Percentiles rank a stretch among this genome's conserved stretches.
Conservation (phyloP, 2,329 filamentous ascomycete species). For the Diaporthe vexans region DNA sequence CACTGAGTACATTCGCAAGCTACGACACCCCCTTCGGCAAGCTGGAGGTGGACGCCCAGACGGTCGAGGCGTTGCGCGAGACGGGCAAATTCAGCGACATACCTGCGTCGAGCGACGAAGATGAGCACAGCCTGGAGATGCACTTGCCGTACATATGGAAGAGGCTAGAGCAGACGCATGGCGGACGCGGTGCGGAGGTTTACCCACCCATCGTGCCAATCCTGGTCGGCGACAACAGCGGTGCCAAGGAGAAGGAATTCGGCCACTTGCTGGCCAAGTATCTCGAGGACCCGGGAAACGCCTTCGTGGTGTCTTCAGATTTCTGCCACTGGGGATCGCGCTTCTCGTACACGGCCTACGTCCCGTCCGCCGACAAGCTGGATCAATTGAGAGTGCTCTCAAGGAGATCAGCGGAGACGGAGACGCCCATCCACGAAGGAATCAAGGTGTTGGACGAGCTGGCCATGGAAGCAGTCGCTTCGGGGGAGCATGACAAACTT, state of each 20-base stretch:
- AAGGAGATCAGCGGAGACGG: constrained; percentile 50
- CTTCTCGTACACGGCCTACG: constrained; percentile 88
- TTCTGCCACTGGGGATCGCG: constrained; percentile 96
- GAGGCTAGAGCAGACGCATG: constrained; percentile 69
- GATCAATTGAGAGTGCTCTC: constrained; percentile 57
- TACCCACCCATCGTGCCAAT: constrained; percentile 84
- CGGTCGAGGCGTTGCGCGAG: constrained; percentile 62
- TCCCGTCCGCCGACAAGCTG: constrained; percentile 59
- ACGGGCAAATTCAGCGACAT: constrained; percentile 76
- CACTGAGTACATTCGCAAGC: constrained; percentile 78
- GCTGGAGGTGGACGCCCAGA: constrained; percentile 73
- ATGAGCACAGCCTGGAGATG: constrained; percentile 96
- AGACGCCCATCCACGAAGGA: constrained; percentile 81
- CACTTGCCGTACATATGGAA: constrained; percentile 95
- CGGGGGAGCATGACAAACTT: constrained; percentile 79
- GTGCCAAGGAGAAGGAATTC: constrained; percentile 74
- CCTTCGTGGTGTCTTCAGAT: constrained; percentile 92
- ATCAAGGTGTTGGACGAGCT: constrained; percentile 84
- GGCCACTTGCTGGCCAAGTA: constrained; percentile 83
- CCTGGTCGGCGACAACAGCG: constrained; percentile 82
- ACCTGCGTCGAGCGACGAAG: constrained; percentile 75
- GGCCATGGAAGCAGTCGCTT: constrained; percentile 88
- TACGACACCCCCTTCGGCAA: constrained; percentile 84
- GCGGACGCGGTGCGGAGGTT: constrained; percentile 60
- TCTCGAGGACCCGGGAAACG: constrained; percentile 79